Evolutionary conservation across 129 eudicot genomes (phyloP).

Genomic region (Heracleum sosnowskyi): DNA sequence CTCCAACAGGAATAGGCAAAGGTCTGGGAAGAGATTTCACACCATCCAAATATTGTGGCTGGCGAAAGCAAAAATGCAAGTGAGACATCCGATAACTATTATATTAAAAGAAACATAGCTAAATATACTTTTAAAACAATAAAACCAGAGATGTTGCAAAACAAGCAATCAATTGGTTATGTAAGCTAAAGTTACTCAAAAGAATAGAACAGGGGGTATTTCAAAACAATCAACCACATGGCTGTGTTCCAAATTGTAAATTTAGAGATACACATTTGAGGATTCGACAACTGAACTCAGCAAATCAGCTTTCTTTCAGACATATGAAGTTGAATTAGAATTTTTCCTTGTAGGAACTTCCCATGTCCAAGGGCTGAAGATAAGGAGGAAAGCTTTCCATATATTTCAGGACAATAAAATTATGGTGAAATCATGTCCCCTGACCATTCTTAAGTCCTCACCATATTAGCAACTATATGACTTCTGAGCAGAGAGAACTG

Average conservation of each 20-base stretch:
- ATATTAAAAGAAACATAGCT: neutral
- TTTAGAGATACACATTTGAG: neutral
- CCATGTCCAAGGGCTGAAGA: neutral
- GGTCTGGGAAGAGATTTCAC: constrained; percentile 24
- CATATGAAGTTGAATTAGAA: neutral
- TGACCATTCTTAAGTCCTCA: neutral
- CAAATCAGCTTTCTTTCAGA: neutral
- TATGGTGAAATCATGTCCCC: neutral
- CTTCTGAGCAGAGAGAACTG: neutral
- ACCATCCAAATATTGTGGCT: constrained; percentile 21
- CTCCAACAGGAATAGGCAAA: constrained; percentile 8
- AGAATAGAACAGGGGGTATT: neutral
- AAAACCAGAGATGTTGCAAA: neutral
- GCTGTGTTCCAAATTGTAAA: neutral
- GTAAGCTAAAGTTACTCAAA: neutral
- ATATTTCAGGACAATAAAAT: neutral
- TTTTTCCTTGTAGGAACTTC: neutral
- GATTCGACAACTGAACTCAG: neutral
- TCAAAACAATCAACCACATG: neutral
- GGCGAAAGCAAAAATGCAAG: neutral
- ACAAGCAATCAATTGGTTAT: neutral
- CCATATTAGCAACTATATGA: neutral
- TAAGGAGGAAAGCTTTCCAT: neutral
- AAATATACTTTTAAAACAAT: neutral
- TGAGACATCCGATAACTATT: neutral